Evolutionary conservation across 345 rosid species (phyloP).

Genomic region (Ailanthus altissimus): DNA sequence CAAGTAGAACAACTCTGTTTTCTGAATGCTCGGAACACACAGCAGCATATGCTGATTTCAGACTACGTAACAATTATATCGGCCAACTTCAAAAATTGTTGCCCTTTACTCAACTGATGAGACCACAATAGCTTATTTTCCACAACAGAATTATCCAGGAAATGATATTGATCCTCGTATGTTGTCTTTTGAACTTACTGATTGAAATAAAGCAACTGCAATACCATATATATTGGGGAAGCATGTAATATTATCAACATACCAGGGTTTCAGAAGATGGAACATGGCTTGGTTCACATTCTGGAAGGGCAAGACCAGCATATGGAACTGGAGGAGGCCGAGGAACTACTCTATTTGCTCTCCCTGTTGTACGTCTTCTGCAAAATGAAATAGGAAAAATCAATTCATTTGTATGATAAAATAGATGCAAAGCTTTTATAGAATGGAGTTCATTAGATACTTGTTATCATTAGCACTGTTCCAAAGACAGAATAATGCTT

Average conservation of each 20-base stretch:
- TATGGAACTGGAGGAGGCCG: conserved; percentile 67
- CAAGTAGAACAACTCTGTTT: no score
- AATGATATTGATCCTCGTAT: background rate
- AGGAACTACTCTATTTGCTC: conserved; percentile 51
- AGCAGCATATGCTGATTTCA: no score
- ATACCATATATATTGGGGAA: background rate
- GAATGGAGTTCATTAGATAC: background rate
- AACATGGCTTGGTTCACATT: conserved; percentile 19
- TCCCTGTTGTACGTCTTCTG: conserved; percentile 46
- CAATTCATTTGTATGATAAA: background rate
- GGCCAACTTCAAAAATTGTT: background rate
- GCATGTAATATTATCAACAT: background rate
- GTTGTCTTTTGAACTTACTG: background rate
- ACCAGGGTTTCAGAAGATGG: conserved; percentile 53
- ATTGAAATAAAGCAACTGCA: background rate
- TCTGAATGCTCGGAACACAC: no score
- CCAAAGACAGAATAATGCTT: background rate
- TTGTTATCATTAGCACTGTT: background rate
- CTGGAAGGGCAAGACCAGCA: conserved; percentile 27
- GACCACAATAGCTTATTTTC: background rate
- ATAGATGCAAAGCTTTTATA: background rate
- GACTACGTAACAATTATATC: no score
- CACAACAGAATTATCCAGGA: background rate
- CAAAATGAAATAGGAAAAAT: conserved; percentile 4
- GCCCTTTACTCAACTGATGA: background rate